phyloP scores from a whole-genome alignment of 495 filamentous ascomycete species.

The Neurospora sp. region DNA sequence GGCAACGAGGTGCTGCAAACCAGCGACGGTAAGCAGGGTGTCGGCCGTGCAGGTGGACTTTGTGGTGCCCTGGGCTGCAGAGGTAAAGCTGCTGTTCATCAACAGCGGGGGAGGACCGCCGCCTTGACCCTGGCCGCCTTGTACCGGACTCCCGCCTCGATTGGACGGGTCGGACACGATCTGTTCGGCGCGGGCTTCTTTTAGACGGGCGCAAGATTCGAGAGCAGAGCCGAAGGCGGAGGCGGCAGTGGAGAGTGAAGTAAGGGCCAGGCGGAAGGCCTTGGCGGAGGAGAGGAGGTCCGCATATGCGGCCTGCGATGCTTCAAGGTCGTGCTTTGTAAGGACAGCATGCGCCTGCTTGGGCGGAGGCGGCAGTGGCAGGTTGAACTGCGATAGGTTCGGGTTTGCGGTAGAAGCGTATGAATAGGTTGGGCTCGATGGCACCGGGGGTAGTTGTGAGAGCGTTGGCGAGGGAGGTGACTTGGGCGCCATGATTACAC shows the following conservation, averaged over 20 bases:
- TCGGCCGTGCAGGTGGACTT: slow-evolving; percentile 50
- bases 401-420: slow-evolving; percentile 52
- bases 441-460: slow-evolving; percentile 42
- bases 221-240: slow-evolving; percentile 51
- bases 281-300: slow-evolving; percentile 50
- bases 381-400: slow-evolving; percentile 40
- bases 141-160: background rate
- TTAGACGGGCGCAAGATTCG: slow-evolving; percentile 54
- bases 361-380: slow-evolving; percentile 48
- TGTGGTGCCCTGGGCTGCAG: slow-evolving; percentile 15
- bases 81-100: slow-evolving; percentile 34
- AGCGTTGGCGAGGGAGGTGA: slow-evolving; percentile 36
- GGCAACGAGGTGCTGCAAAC: slow-evolving; percentile 54
- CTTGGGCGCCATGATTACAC: slow-evolving; percentile 13
- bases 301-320: slow-evolving; percentile 49
- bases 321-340: slow-evolving; percentile 49
- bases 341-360: slow-evolving; percentile 45
- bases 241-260: slow-evolving; percentile 45
- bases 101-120: slow-evolving; percentile 4
- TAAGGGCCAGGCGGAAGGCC: slow-evolving; percentile 47
- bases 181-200: slow-evolving; percentile 44
- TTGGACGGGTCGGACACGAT: slow-evolving; percentile 7
- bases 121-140: background rate
- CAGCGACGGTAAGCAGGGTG: slow-evolving; percentile 44
- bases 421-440: slow-evolving; percentile 48